Evolutionary conservation across 2,329 filamentous ascomycete genomes (phyloP).

Genomic region (Cytospora schulzeri): DNA sequence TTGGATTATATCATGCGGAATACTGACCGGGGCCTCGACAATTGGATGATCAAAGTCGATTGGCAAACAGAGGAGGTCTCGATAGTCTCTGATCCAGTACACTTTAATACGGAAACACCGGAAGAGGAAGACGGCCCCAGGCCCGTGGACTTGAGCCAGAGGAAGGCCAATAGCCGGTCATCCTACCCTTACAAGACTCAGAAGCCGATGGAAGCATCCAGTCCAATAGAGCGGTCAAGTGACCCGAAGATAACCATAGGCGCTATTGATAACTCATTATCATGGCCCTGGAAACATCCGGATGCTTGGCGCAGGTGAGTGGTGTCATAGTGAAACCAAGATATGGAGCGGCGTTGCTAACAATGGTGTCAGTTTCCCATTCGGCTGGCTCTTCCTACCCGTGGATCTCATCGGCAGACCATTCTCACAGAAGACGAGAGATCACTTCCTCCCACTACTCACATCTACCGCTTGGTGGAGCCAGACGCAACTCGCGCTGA

Average conservation of each 20-base stretch:
- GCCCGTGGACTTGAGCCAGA: slow-evolving; percentile 57
- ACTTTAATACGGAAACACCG: slow-evolving; percentile 63
- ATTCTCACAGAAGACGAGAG: slow-evolving; percentile 89
- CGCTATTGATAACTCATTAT: slow-evolving; percentile 96
- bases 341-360: slow-evolving; percentile 29
- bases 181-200: slow-evolving; percentile 74
- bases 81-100: slow-evolving; percentile 78
- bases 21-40: slow-evolving; percentile 92
- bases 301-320: slow-evolving; percentile 73
- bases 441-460: slow-evolving; percentile 93
- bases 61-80: slow-evolving; percentile 80
- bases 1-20: slow-evolving; percentile 99
- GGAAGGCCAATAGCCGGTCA: slow-evolving; percentile 44
- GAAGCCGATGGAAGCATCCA: slow-evolving; percentile 81
- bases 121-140: slow-evolving; percentile 57
- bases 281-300: slow-evolving; percentile 98
- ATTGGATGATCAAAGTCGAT: slow-evolving; percentile 99
- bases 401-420: slow-evolving; percentile 95
- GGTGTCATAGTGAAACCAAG: neutral
- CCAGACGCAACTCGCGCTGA: slow-evolving; percentile 84
- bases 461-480: slow-evolving; percentile 98
- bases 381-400: slow-evolving; percentile 96
- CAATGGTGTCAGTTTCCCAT: slow-evolving; percentile 77
- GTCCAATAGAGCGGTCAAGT: slow-evolving; percentile 44
- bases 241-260: slow-evolving; percentile 74